Base-by-base conservation (phyloP, 208 protist species). In the Trypanosoma theileri region DNA sequence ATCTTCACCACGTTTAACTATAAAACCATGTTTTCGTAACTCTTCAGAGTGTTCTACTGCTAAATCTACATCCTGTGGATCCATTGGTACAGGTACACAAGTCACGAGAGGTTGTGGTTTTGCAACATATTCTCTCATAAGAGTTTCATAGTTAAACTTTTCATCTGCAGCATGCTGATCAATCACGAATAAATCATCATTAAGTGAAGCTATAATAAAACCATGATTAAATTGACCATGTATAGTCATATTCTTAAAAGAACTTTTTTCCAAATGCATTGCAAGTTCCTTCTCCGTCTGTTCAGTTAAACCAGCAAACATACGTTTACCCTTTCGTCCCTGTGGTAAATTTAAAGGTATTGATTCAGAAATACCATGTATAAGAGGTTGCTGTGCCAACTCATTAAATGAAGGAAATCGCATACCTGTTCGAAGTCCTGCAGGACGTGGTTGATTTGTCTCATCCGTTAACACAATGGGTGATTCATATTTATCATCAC, bases 151-250 rank as follows among this genome's bases (percentile, higher is more conserved):
- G 69, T 98, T 97, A 71, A 80, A 95, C 75, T 97, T 98, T 60
- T 98, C 96, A 66, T 98, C 96, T 1, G 94, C 91, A 11, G 96
- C 96, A 75, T 98, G 96, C 75, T 98, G 96, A 68, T 98, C 96
- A 52, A 98, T 87, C 46, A 98, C 88, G 65, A 97, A 98, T 14
- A 98, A 60, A 58, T 97, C 89, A 52, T 92, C 77, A 4, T 67
- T 69, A 45, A 95, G 66, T 3, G 67, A 59, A 14, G 89, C 77
- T 45, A 98, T 71, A 69, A 98, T 98, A 77, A 98, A 98, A 61
- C 94, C 94, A 66, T 94, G 83, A 75, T 98, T 98, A 73, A 98
- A 98, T 80, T 98, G 96, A 0, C 96, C 96, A 45, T 97, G 75
- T 57, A 98, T 75, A 35, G 69, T 66, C 93, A 98, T 92, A 56